Conservation (phyloP, 805 yeast species). For the Kodamaea hsintzibuensis region DNA sequence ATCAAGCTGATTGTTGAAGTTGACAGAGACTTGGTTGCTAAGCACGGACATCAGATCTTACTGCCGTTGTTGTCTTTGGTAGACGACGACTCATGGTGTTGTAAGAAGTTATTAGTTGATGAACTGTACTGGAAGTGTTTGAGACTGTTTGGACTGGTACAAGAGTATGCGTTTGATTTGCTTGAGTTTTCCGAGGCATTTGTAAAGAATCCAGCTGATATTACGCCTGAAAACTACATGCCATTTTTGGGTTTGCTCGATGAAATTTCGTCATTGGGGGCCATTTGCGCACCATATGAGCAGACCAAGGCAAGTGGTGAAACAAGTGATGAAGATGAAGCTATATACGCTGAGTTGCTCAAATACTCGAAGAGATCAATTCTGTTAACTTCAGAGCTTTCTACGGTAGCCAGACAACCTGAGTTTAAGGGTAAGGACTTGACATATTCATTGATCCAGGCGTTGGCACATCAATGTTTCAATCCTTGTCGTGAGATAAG, state of each 20-base stretch:
- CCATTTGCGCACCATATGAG: conserved; percentile 76
- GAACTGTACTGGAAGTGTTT: conserved; percentile 56
- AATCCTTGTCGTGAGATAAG: conserved; percentile 84
- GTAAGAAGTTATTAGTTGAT: conserved; percentile 31
- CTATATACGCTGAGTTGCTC: conserved; percentile 34
- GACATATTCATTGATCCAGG: conserved; percentile 70
- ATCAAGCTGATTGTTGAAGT: conserved; percentile 11
- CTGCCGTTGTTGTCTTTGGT: conserved; percentile 52
- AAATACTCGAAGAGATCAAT: conserved; percentile 62
- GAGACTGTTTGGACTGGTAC: conserved; percentile 48
- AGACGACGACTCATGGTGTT: conserved; percentile 47
- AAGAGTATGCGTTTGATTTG: conserved; percentile 43
- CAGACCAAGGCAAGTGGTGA: conserved; percentile 43
- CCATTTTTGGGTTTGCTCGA: conserved; percentile 69
- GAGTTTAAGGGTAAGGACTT: conserved; percentile 37
- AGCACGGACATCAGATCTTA: conserved; percentile 45
- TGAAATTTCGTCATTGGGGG: conserved; percentile 80
- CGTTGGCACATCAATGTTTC: conserved; percentile 84
- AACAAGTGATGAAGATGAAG: background rate
- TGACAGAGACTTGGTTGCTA: conserved; percentile 46
- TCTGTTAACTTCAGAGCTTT: conserved; percentile 55
- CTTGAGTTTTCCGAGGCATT: conserved; percentile 49
- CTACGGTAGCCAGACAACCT: conserved; percentile 33
- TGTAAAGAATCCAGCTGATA: conserved; percentile 32
- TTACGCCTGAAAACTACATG: conserved; percentile 57